Evolutionary conservation across 1,284 basidiomycete genomes (phyloP), one percentile per base, ranked within the genome.

Genomic region (Ceratobasidium sp.): DNA sequence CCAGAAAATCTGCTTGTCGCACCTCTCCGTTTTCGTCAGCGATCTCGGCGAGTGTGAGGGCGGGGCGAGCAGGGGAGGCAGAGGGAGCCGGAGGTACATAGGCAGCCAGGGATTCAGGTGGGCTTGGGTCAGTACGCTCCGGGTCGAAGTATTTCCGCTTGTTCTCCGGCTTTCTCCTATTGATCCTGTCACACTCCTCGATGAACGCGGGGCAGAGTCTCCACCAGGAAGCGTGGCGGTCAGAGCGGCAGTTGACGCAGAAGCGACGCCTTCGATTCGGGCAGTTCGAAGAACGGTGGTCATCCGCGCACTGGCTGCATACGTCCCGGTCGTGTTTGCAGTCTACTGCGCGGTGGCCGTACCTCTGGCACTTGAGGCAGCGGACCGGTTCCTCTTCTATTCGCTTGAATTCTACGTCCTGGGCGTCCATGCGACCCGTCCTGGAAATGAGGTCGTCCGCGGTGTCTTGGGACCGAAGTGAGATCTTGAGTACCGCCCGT

Each of bases 341-440:
- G n/a, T 66, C 44, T 2, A 44, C 44, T 42, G 39, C 63, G 9
- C 23, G 40, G 63, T 66, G 63, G 23, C 63, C 63, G 23, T 20
- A 42, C n/a, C 44, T 66, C 26, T 66, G 63, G 44, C 40, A 66
- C 18, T 33, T 66, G 39, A 23, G 61, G 42, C 70, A 72, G 1
- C 71, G 28, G n/a, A 33, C 49, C 5, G 64, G 64, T n/a, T 67
- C 64, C 46, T 46, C 42, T 6, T 18, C 23, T 4, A 67, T 28
- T 23, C 26, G 46, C 44, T 26, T 39, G 64, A 67, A 67, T 7
- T 49, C 13, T 10, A 46, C 18, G 3, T 18, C 42, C 2, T 42
- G n/a, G 44, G 46, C 28, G 6, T n/a, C 18, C 5, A 67, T 18
- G 18, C 49, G 64, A 0, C 68, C 68, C 1, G 51, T 51, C 15